Conservation (phyloP, 139 green algal species). For the Picochlorum sp. region DNA sequence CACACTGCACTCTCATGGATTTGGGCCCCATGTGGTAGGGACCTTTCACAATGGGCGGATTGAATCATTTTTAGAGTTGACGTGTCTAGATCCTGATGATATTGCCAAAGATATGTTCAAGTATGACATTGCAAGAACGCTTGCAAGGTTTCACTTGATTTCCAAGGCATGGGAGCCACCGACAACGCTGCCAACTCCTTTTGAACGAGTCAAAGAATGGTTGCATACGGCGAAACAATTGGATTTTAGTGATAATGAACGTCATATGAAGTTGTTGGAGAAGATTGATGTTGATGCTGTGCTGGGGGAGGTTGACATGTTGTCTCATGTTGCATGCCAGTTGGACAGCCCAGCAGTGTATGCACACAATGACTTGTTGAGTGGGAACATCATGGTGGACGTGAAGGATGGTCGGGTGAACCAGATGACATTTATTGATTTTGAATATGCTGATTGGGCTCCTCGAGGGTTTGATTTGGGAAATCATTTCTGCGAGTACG, state of each 20-base stretch:
- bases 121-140: conserved; percentile 46
- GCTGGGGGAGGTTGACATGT: conserved; percentile 37
- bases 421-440: conserved; percentile 79
- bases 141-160: conserved; percentile 45
- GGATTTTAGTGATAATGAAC: conserved; percentile 30
- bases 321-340: conserved; percentile 30
- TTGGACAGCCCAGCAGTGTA: conserved; percentile 57
- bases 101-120: conserved; percentile 40
- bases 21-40: conserved; percentile 73
- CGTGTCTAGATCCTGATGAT: conserved; percentile 53
- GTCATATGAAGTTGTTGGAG: not conserved
- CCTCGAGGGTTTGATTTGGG: conserved; percentile 75
- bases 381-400: conserved; percentile 77
- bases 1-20: conserved; percentile 52
- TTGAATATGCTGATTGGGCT: conserved; percentile 80
- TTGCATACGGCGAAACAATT: conserved; percentile 51
- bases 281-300: conserved; percentile 47
- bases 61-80: conserved; percentile 60
- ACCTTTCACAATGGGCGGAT: conserved; percentile 76
- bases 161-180: not conserved
- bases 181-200: conserved; percentile 10
- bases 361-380: conserved; percentile 83
- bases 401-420: not conserved
- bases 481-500: conserved; percentile 98
- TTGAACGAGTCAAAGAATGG: conserved; percentile 27